Percentiles rank a stretch among this genome's conserved stretches.
These are phyloP conservation scores for Citeromyces nyonsensis DNA, from an alignment of 805 yeast genomes.

Conservation along the genomic window DNA sequence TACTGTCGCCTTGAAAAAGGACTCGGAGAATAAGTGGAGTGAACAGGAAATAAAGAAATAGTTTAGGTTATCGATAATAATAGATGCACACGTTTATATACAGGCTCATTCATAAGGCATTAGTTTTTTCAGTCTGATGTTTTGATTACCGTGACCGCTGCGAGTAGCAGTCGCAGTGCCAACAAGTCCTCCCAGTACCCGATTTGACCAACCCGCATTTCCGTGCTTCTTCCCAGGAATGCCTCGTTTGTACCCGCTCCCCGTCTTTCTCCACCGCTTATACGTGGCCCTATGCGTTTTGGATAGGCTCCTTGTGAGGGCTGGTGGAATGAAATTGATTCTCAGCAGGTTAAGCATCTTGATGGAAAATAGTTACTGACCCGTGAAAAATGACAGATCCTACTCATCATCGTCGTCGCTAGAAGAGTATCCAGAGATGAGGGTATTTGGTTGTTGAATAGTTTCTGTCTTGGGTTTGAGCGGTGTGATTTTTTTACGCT, in stretches of 20 bases:
- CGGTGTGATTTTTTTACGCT: conserved; percentile 14
- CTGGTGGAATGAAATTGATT: conserved; percentile 1
- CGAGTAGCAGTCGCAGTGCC: conserved; percentile 38
- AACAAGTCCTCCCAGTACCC: conserved; percentile 40
- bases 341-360: neutral
- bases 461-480: conserved; percentile 17
- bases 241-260: conserved; percentile 50
- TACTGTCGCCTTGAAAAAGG: conserved; percentile 43
- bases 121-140: conserved; percentile 40
- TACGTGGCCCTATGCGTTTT: conserved; percentile 82
- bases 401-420: no score
- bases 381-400: no score
- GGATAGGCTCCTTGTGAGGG: conserved; percentile 21
- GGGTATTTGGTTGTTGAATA: conserved; percentile 10
- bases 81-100: conserved; percentile 1
- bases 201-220: conserved; percentile 72
- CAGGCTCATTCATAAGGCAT: conserved; percentile 23
- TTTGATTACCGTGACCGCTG: conserved; percentile 34
- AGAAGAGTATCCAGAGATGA: no score
- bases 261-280: conserved; percentile 72
- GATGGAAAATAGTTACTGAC: neutral
- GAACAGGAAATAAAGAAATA: conserved; percentile 27
- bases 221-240: conserved; percentile 88
- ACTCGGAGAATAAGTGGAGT: conserved; percentile 32
- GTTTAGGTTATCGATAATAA: conserved; percentile 4